These are phyloP conservation scores for Fraxinus greggii DNA, from an alignment of 305 asterid genomes.

Conservation along the genomic window DNA sequence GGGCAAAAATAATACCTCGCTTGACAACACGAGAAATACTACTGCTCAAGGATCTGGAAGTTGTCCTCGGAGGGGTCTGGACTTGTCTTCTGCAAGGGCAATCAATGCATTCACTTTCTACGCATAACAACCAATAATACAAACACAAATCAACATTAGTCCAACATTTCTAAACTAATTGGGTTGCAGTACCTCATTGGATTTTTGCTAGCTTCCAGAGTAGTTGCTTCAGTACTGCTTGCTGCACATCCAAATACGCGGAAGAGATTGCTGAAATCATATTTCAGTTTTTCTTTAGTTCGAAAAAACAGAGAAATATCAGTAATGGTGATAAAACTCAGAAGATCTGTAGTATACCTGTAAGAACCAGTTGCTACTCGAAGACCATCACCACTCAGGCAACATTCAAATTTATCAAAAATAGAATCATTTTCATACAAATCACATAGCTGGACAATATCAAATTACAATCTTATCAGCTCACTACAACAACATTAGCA, in stretches of 20 bases:
- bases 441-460: slow-evolving; percentile 70
- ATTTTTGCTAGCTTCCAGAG: slow-evolving; percentile 95
- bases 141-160: slow-evolving; percentile 4
- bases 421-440: slow-evolving; percentile 94
- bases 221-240: slow-evolving; percentile 80
- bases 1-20: slow-evolving; percentile 50
- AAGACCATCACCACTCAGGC: slow-evolving; percentile 96
- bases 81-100: slow-evolving; percentile 66
- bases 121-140: slow-evolving; percentile 10
- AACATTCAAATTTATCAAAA: slow-evolving; percentile 95
- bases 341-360: slow-evolving; percentile 47
- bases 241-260: slow-evolving; percentile 85
- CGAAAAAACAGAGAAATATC: not conserved
- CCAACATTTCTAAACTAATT: slow-evolving; percentile 5
- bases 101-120: slow-evolving; percentile 11
- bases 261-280: slow-evolving; percentile 75
- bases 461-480: slow-evolving; percentile 35
- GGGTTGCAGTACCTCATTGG: slow-evolving; percentile 73
- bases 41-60: slow-evolving; percentile 83
- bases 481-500: slow-evolving; percentile 8
- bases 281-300: not conserved
- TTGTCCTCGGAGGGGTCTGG: slow-evolving; percentile 71
- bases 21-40: slow-evolving; percentile 85
- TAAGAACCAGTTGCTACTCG: slow-evolving; percentile 97
- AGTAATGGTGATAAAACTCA: slow-evolving; percentile 2